phyloP scores from a whole-genome alignment of 176 grass and related monocot species.

The Carex kokanica region DNA sequence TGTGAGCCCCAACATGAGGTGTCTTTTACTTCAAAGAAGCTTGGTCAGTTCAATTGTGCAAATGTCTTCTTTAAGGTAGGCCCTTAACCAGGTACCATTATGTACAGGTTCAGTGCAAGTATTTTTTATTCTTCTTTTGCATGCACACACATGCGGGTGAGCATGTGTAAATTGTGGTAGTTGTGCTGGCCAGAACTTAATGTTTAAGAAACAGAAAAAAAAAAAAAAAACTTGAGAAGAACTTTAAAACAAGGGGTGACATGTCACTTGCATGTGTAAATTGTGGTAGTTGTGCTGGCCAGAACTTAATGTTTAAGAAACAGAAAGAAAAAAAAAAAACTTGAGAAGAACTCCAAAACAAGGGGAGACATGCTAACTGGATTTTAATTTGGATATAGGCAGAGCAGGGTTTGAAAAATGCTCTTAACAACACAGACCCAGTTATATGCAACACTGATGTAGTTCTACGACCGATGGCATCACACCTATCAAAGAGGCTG shows the following conservation, averaged over 20 bases:
- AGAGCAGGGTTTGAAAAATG: constrained; percentile 20
- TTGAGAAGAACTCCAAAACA: not conserved
- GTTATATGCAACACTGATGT: constrained; percentile 17
- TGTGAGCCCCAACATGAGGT: constrained; percentile 4
- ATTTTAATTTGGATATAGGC: not conserved
- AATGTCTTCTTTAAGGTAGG: constrained; percentile 20
- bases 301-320: not conserved
- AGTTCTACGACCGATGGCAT: not conserved
- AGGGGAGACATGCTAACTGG: not conserved
- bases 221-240: not conserved
- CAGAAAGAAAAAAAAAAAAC: not conserved
- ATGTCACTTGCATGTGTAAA: not conserved
- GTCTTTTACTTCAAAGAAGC: not conserved
- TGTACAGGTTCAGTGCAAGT: not conserved
- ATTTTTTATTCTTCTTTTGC: not conserved
- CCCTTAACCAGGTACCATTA: not conserved
- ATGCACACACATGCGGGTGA: not conserved
- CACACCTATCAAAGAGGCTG: not conserved
- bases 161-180: not conserved
- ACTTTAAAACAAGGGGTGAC: not conserved
- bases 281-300: not conserved
- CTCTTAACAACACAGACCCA: constrained; percentile 15
- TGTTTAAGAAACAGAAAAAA: not conserved
- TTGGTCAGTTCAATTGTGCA: constrained; percentile 19
- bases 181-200: not conserved